Base-by-base conservation (phyloP, 305 asterid genomes). In the Lippia alba region DNA sequence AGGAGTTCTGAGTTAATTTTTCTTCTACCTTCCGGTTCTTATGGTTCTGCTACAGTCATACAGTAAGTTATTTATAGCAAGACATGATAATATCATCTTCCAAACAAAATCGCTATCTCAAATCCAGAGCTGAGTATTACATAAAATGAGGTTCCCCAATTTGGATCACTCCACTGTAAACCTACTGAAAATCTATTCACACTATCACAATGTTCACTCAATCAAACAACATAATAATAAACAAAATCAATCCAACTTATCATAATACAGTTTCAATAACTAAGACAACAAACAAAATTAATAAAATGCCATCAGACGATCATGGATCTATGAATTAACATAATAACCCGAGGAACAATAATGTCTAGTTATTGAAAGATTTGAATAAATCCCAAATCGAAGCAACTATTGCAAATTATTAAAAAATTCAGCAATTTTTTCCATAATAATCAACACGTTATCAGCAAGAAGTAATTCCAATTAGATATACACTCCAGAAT, bases 161-260 rank as follows among this genome's bases (percentile, higher is more conserved):
- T 20, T 34, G 16, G 49, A 58, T 6, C 51, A 61, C 20, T 45
- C 34, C 15, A 8, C 9, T 18, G 4, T n/a, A 36, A 34, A 54
- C n/a, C 33, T 34, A 54, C 14, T 14, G 45, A 39, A 39, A 24
- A 24, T 24, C 30, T 24, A 24, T 24, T 3, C 1, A 44, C 12
- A 44, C 49, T 44, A 10, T 44, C 49, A 44, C 49, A 0, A 44
- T 6, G 10, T 10, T 5, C 14, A 44, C 49, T 7, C 49, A 8
- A 44, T 44, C 16, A 40, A 66, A 33, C 9, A 36, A 36, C 41
- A 36, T 8, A 36, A 36, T 7, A 36, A 36, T 8, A 36, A 8
- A 4, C 41, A 36, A 36, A 76, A 67, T 6, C 18, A 66, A n/a
- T 54, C 50, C 60, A 75, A 17, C 68, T 15, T n/a, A 48, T 16